Base-by-base conservation (phyloP, 73 alveolate species). In the Paraurostyla sp. region DNA sequence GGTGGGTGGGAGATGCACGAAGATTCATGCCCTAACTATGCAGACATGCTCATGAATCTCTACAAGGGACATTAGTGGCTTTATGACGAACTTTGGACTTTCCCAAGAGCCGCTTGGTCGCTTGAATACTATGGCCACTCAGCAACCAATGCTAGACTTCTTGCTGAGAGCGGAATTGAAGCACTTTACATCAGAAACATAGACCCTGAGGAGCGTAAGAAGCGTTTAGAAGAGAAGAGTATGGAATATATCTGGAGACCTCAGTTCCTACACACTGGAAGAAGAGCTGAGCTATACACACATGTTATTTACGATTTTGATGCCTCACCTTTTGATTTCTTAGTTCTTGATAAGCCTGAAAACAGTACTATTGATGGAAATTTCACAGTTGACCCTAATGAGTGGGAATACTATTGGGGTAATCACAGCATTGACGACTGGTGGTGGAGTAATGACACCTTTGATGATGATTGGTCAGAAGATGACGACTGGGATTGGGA, bases 1-100 rank as follows among this genome's bases (percentile, higher is more conserved):
- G 99, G 98, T 0, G 99, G 99, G 4, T 97, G 97, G 96, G 97
- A 95, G 18, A 85, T 84, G 94, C 93, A 96, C 81, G 99, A 97
- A 81, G 97, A 97, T 83, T 95, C 98, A 16, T 71, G 93, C 41
- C 83, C 98, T 33, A 89, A 87, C 57, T 85, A 89, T 75, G 78
- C 80, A 57, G 93, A 91, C 83, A 93, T 96, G 36, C 60, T 95
- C 48, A 87, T 82, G 43, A 88, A 92, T 51, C 80, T 94, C 59
- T 82, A 95, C 75, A 40, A 76, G 16, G 99, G 99, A 3, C 94
- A 82, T 43, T 93, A 94, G 60, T 96, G 78, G 85, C 87, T 96
- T 40, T 59, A 75, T 33, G 94, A 92, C 42, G 96, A 95, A 82
- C 90, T 96, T 87, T 92, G 93, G 16, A 75, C 87, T 6, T 63